Conservation (phyloP, 495 filamentous ascomycete species). For the Penicillium desertorum region DNA sequence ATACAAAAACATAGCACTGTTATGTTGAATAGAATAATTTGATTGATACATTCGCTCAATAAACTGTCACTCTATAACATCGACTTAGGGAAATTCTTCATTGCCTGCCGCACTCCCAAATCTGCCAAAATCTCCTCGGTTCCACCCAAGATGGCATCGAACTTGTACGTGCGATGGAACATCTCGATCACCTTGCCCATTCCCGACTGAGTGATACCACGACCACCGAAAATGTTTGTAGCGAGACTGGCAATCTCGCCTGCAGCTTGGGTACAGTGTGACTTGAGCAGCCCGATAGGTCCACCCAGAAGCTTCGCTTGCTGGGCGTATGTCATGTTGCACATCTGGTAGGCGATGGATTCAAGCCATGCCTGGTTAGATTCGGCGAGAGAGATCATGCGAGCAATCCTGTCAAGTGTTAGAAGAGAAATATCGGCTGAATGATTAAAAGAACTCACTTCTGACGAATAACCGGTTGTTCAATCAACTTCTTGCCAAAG, state of each 20-base stretch:
- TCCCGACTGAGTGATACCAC: conserved; percentile 75
- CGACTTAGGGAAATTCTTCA: conserved; percentile 79
- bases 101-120: conserved; percentile 76
- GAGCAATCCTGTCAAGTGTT: conserved; percentile 56
- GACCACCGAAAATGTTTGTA: conserved; percentile 84
- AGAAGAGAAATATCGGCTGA: conserved; percentile 1
- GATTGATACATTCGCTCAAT: not conserved
- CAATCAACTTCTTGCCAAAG: conserved; percentile 75
- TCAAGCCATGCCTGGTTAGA: conserved; percentile 85
- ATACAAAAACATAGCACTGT: not conserved
- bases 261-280: conserved; percentile 68
- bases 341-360: conserved; percentile 83
- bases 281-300: conserved; percentile 82
- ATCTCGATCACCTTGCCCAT: conserved; percentile 81
- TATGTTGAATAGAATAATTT: not conserved
- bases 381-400: conserved; percentile 82
- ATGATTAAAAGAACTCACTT: conserved; percentile 49
- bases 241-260: conserved; percentile 81
- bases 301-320: conserved; percentile 75
- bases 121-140: conserved; percentile 84
- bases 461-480: conserved; percentile 82
- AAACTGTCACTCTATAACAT: conserved; percentile 56
- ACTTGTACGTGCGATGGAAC: conserved; percentile 85
- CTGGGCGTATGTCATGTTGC: conserved; percentile 75
- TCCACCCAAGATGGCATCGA: conserved; percentile 83